A percentile compares a stretch with the other conserved stretches of the same genome.
Evolutionary conservation across 768 basidiomycete genomes (phyloP).

Genomic region (Leccinum fibrillosum): DNA sequence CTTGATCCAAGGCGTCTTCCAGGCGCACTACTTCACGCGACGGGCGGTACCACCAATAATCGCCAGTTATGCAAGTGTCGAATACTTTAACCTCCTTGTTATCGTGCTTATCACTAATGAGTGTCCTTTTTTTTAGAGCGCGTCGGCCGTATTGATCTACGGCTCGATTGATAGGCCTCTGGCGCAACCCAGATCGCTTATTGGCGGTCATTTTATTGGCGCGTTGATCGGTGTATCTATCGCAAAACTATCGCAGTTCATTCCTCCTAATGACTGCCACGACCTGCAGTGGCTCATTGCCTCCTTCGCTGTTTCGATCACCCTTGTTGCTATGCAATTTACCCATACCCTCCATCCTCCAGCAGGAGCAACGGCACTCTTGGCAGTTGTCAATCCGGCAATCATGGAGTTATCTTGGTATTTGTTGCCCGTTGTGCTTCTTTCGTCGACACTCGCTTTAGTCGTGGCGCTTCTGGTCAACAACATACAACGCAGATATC

Average conservation of each 20-base stretch:
- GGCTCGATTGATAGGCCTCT: slow-evolving; percentile 51
- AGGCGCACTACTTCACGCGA: slow-evolving; percentile 45
- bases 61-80: slow-evolving; percentile 20
- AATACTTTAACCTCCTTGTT: neutral
- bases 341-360: slow-evolving; percentile 54
- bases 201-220: slow-evolving; percentile 42
- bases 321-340: slow-evolving; percentile 51
- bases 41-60: slow-evolving; percentile 32
- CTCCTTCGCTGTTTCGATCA: slow-evolving; percentile 38
- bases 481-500: slow-evolving; percentile 48
- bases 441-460: slow-evolving; percentile 45
- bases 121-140: slow-evolving; percentile 39
- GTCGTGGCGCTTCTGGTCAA: slow-evolving; percentile 45
- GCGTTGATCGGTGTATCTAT: slow-evolving; percentile 47
- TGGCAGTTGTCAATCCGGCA: slow-evolving; percentile 44
- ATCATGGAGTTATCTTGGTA: slow-evolving; percentile 48
- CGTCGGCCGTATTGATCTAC: slow-evolving; percentile 53
- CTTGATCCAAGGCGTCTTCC: slow-evolving; percentile 48
- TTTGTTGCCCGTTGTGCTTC: slow-evolving; percentile 49
- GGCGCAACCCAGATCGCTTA: slow-evolving; percentile 49
- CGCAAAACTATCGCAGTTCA: slow-evolving; percentile 48
- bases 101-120: neutral
- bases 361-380: slow-evolving; percentile 53
- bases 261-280: slow-evolving; percentile 42
- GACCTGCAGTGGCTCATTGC: slow-evolving; percentile 42